Percentiles rank a stretch among this genome's conserved stretches.
phyloP scores from a whole-genome alignment of 768 basidiomycete genomes.

The Piloderma croceum region DNA sequence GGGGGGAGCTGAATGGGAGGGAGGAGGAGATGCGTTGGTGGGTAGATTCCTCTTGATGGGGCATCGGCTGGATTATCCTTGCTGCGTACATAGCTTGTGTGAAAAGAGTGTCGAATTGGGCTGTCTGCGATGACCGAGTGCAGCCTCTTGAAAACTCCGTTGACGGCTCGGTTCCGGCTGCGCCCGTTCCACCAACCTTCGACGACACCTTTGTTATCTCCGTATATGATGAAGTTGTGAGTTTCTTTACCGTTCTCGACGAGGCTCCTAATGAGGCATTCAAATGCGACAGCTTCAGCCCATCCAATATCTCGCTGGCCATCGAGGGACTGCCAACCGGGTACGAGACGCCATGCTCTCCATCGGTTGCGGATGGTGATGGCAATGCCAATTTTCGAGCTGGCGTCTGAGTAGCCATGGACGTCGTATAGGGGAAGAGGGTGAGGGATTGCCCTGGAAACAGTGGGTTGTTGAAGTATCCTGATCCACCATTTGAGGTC shows the following conservation, averaged over 20 bases:
- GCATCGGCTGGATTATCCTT: conserved; percentile 32
- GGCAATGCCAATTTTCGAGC: conserved; percentile 29
- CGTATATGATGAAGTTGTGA: too few species aligned
- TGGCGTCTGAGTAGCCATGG: conserved; percentile 38
- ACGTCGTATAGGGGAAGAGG: conserved; percentile 21
- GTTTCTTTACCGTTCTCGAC: too few species aligned
- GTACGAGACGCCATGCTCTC: too few species aligned
- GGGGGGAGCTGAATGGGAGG: conserved; percentile 26
- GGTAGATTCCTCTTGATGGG: conserved; percentile 31
- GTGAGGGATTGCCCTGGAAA: conserved; percentile 22
- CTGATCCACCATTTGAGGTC: conserved; percentile 35
- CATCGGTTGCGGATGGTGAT: conserved; percentile 24
- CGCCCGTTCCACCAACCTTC: conserved; percentile 29
- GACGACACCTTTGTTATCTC: conserved; percentile 33
- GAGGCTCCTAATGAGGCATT: conserved; percentile 38
- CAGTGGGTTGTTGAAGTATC: conserved; percentile 5
- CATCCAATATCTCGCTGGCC: conserved; percentile 38
- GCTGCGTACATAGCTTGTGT: conserved; percentile 31
- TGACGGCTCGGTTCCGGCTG: conserved; percentile 23
- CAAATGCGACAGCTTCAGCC: conserved; percentile 41
- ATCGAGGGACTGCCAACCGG: conserved; percentile 23
- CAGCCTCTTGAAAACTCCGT: conserved; percentile 24
- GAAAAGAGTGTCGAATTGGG: conserved; percentile 4
- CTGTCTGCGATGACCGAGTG: conserved; percentile 9
- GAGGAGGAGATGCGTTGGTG: conserved; percentile 18